Conservation (phyloP, 768 basidiomycete species). For the Mrakia hoshinonis region DNA sequence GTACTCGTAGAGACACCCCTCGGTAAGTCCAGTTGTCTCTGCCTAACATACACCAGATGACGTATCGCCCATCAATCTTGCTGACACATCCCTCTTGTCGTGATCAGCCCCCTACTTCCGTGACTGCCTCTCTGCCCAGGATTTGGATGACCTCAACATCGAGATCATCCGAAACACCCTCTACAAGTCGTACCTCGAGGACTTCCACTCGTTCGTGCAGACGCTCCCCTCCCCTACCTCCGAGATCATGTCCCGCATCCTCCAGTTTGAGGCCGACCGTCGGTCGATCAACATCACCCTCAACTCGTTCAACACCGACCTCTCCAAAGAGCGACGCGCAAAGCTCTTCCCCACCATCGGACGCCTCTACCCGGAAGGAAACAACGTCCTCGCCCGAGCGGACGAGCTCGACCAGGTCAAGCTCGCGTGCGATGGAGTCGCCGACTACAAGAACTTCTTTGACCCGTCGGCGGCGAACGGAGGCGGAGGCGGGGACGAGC, state of each 20-base stretch:
- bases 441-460: conserved; percentile 88
- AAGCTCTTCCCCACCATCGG: conserved; percentile 91
- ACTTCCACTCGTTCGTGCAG: conserved; percentile 77
- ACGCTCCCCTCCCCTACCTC: conserved; percentile 75
- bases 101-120: conserved; percentile 86
- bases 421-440: conserved; percentile 70
- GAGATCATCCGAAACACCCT: conserved; percentile 99
- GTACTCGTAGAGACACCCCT: conserved; percentile 96
- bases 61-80: not conserved
- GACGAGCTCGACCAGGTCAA: conserved; percentile 94
- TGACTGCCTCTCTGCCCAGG: conserved; percentile 85
- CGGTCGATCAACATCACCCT: conserved; percentile 97
- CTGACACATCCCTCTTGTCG: not conserved
- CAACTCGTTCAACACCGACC: conserved; percentile 94
- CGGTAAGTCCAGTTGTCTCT: conserved; percentile 51
- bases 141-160: conserved; percentile 97
- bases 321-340: conserved; percentile 89
- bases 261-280: conserved; percentile 93
- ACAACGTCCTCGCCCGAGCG: conserved; percentile 83
- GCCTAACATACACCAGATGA: not conserved
- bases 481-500: conserved; percentile 44
- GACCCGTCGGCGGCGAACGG: conserved; percentile 46
- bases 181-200: conserved; percentile 97
- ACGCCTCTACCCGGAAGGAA: conserved; percentile 87
- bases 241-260: conserved; percentile 83